Conservation (phyloP, 2,329 filamentous ascomycete species). For the Trichoderma simmonsii region DNA sequence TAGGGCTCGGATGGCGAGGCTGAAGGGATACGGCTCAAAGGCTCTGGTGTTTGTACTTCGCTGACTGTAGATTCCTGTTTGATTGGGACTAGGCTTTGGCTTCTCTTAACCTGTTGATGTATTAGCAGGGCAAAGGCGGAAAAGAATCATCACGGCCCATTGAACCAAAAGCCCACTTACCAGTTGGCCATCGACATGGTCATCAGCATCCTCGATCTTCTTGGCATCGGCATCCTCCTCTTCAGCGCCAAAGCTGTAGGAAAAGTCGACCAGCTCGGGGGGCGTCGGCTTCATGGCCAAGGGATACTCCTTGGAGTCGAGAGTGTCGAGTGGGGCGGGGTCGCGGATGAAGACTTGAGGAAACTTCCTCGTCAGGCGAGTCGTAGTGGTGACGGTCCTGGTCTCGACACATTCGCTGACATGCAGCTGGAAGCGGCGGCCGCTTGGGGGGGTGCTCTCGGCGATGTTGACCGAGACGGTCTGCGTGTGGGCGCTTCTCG, state of each 20-base stretch:
- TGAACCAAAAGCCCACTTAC: conserved; percentile 22
- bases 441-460: conserved; percentile 37
- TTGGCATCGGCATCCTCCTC: conserved; percentile 28
- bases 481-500: conserved; percentile 36
- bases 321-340: conserved; percentile 64
- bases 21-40: conserved; percentile 31
- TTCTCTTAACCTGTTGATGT: conserved; percentile 22
- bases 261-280: conserved; percentile 70
- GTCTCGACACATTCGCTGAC: conserved; percentile 65
- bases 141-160: not conserved
- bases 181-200: conserved; percentile 18
- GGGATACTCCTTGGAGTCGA: conserved; percentile 88
- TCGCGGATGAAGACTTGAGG: conserved; percentile 79
- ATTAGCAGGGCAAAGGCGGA: conserved; percentile 12
- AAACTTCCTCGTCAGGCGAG: conserved; percentile 79
- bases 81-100: conserved; percentile 26
- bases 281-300: conserved; percentile 81
- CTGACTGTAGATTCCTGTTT: conserved; percentile 27
- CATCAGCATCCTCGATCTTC: conserved; percentile 23
- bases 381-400: conserved; percentile 82
- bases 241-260: conserved; percentile 54
- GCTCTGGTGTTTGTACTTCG: conserved; percentile 27
- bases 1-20: conserved; percentile 35
- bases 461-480: conserved; percentile 49
- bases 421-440: conserved; percentile 50